Evolutionary conservation across 148 eudicot species (phyloP).

Genomic region (Nepenthes mirabilis): DNA sequence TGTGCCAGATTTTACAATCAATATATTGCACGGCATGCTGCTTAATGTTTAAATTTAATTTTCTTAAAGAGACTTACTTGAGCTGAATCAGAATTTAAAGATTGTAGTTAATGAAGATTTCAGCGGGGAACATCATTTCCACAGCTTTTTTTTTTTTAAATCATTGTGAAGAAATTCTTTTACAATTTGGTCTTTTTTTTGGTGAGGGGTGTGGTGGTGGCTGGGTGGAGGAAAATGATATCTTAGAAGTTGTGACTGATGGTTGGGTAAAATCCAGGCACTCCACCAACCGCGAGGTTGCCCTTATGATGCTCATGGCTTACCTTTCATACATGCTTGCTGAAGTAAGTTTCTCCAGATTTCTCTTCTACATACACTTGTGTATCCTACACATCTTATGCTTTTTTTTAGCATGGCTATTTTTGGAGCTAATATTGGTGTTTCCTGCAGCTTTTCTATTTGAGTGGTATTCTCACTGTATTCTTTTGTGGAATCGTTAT

Average conservation of each 20-base stretch:
- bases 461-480: conserved; percentile 83
- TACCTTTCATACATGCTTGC: conserved; percentile 80
- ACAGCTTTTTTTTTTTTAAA: too few relatives aligned
- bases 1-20: too few relatives aligned
- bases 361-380: neutral
- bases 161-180: neutral
- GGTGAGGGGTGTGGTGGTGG: neutral
- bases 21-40: too few relatives aligned
- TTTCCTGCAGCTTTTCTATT: conserved; percentile 50
- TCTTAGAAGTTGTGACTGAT: neutral
- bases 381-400: neutral
- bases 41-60: too few relatives aligned
- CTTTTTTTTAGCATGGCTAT: too few relatives aligned
- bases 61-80: too few relatives aligned
- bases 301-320: conserved; percentile 86
- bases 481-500: conserved; percentile 92
- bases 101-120: too few relatives aligned
- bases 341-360: conserved; percentile 33
- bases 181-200: neutral
- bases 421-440: conserved; percentile 1
- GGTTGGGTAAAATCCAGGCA: conserved; percentile 39
- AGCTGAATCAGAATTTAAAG: too few relatives aligned
- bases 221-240: neutral
- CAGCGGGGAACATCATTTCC: too few relatives aligned
- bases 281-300: conserved; percentile 83